Evolutionary conservation across 2,329 filamentous ascomycete species (phyloP).

Genomic region (Aspergillus sp.): DNA sequence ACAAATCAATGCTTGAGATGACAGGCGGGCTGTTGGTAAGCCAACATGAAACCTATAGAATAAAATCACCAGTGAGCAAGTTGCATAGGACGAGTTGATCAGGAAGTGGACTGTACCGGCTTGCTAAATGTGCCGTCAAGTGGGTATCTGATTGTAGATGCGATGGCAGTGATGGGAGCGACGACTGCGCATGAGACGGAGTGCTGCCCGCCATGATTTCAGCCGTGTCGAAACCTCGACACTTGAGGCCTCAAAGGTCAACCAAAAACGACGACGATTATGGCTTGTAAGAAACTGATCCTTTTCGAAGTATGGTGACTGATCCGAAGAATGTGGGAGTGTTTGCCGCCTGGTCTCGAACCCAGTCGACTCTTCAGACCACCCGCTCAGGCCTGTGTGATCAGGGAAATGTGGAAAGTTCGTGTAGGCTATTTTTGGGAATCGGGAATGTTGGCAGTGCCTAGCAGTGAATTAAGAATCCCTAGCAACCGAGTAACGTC

Average conservation of each 20-base stretch:
- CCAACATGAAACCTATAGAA: constrained; percentile 88
- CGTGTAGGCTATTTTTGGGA: constrained; percentile 1
- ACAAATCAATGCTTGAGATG: constrained; percentile 84
- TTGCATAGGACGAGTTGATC: not conserved
- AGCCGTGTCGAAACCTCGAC: constrained; percentile 31
- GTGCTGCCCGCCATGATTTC: constrained; percentile 37
- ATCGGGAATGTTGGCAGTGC: constrained; percentile 7
- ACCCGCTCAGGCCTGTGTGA: constrained; percentile 1
- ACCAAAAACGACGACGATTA: not conserved
- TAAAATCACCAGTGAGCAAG: constrained; percentile 41
- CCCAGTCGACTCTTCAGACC: not conserved
- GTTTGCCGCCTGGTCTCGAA: not conserved
- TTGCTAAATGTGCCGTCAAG: constrained; percentile 47
- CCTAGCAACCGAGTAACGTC: constrained; percentile 5
- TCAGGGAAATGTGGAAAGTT: too few relatives aligned
- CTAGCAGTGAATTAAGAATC: constrained; percentile 4
- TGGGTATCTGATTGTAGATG: constrained; percentile 54
- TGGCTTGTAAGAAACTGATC: not conserved
- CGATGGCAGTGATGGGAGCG: constrained; percentile 79
- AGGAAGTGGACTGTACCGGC: constrained; percentile 30
- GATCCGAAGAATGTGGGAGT: not conserved
- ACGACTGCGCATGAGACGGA: constrained; percentile 70
- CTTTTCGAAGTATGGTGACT: not conserved
- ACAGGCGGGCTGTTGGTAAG: constrained; percentile 79
- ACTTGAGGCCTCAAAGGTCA: not conserved